Conservation (phyloP, 2,329 filamentous ascomycete species). For the Colletotrichum sp. region DNA sequence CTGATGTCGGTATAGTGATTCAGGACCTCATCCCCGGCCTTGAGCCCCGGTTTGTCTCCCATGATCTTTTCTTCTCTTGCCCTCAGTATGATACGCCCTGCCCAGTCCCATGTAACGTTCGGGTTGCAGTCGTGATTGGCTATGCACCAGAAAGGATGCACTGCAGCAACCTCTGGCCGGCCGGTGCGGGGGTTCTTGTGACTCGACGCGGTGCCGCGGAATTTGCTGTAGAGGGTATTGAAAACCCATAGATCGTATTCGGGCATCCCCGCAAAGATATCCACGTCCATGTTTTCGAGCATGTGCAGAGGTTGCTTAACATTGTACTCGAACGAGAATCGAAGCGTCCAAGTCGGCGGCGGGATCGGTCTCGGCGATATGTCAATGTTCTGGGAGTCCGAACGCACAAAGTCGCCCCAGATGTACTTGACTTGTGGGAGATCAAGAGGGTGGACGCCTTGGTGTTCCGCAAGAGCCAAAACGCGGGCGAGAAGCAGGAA, state of each 20-base stretch:
- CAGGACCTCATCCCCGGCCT: slow-evolving; percentile 81
- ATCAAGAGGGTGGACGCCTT: slow-evolving; percentile 67
- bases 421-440: slow-evolving; percentile 70
- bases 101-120: slow-evolving; percentile 95
- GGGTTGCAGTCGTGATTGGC: slow-evolving; percentile 97
- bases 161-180: slow-evolving; percentile 87
- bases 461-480: slow-evolving; percentile 67
- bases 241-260: slow-evolving; percentile 80
- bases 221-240: slow-evolving; percentile 92
- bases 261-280: slow-evolving; percentile 67
- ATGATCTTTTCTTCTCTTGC: slow-evolving; percentile 63
- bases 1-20: slow-evolving; percentile 94
- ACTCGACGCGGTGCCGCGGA: slow-evolving; percentile 90
- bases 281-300: slow-evolving; percentile 83
- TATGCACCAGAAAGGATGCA: slow-evolving; percentile 95
- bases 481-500: slow-evolving; percentile 66
- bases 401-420: slow-evolving; percentile 70
- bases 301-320: slow-evolving; percentile 78
- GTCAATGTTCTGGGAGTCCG: slow-evolving; percentile 57
- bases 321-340: slow-evolving; percentile 80
- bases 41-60: slow-evolving; percentile 64
- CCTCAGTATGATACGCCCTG: slow-evolving; percentile 75
- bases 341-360: slow-evolving; percentile 70
- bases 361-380: slow-evolving; percentile 59
- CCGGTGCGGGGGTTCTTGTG: slow-evolving; percentile 78